Conservation (phyloP, 2,329 filamentous ascomycete genomes). For the Fusarium lyarnte region DNA sequence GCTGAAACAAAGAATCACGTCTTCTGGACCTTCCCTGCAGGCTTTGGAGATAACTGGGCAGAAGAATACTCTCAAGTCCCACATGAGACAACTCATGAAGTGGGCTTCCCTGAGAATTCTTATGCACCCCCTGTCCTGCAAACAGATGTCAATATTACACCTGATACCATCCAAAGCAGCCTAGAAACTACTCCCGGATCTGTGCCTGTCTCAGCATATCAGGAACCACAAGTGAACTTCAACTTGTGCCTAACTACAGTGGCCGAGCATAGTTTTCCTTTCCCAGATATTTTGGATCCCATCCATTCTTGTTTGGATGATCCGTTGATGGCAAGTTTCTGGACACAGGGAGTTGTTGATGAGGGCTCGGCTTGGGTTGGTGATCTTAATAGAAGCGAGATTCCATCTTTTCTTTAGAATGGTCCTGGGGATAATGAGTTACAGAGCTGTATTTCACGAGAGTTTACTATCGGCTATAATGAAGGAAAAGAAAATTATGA, state of each 20-base stretch:
- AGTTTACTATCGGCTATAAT: not conserved
- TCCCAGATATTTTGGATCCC: not conserved
- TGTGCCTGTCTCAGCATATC: not conserved
- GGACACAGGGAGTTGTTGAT: not conserved
- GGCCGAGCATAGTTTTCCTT: not conserved
- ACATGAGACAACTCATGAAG: not conserved
- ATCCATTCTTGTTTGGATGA: not conserved
- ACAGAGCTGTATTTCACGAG: not conserved
- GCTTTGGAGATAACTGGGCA: conserved; percentile 10
- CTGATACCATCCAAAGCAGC: not conserved
- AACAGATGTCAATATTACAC: not conserved
- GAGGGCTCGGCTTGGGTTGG: not conserved
- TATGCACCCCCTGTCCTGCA: not conserved
- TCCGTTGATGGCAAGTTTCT: not conserved
- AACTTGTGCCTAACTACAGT: not conserved
- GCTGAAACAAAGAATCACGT: conserved; percentile 7
- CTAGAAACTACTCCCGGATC: not conserved
- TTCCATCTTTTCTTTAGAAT: not conserved
- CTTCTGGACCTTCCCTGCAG: conserved; percentile 2
- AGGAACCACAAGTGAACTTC: not conserved
- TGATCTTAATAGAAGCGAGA: not conserved
- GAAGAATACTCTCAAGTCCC: not conserved
- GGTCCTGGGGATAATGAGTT: not conserved
- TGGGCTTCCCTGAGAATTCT: not conserved
- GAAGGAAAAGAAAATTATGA: too few relatives aligned